phyloP scores from a whole-genome alignment of 1,284 basidiomycete species.

The Tremellales sp. region DNA sequence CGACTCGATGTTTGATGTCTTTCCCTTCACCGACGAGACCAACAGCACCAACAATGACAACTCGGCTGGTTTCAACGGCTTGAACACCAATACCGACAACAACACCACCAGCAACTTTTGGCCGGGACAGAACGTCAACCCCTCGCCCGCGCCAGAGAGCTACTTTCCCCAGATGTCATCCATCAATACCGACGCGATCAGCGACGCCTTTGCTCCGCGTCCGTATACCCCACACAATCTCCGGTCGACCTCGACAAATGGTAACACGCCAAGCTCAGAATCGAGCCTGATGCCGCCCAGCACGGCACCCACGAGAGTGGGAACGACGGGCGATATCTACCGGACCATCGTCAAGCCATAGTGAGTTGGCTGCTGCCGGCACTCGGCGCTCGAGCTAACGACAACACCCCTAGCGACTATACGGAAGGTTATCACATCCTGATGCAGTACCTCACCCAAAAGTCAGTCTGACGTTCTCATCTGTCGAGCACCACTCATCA shows the following conservation, averaged over 20 bases:
- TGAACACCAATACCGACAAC: constrained; percentile 1
- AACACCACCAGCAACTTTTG: constrained; percentile 1
- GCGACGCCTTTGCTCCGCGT: no score
- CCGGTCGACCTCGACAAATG: no score
- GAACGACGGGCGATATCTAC: constrained; percentile 57
- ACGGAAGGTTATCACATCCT: constrained; percentile 90
- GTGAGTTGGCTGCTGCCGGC: constrained; percentile 21
- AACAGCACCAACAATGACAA: no score
- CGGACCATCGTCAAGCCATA: constrained; percentile 72
- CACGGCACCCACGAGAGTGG: neutral
- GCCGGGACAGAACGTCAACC: no score
- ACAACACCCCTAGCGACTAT: constrained; percentile 57
- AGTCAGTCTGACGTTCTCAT: constrained; percentile 52
- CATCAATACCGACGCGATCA: no score
- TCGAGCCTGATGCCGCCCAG: neutral
- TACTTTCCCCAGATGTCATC: no score
- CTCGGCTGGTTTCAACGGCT: no score
- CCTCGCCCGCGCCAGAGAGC: no score
- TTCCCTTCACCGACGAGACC: no score
- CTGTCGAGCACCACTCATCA: constrained; percentile 18
- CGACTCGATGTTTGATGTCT: constrained; percentile 43
- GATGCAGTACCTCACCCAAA: constrained; percentile 81
- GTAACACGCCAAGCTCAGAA: neutral
- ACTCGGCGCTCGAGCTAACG: neutral
- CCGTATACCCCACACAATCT: no score